Percentiles rank a stretch among this genome's conserved stretches.
phyloP scores from a whole-genome alignment of 495 filamentous ascomycete genomes.

The Penicillium longicatenatum region DNA sequence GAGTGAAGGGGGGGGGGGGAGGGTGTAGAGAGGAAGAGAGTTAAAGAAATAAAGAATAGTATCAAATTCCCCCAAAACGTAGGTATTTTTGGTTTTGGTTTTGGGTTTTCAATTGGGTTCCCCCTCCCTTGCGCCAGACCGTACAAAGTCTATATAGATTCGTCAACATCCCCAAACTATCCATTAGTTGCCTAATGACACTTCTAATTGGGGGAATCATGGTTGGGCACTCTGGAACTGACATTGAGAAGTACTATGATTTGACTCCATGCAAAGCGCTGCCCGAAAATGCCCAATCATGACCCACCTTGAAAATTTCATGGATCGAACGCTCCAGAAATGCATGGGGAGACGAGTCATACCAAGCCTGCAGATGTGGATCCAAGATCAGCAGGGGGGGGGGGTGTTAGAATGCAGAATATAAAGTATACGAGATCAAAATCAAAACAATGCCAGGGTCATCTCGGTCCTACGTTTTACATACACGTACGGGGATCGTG shows the following conservation, averaged over 20 bases:
- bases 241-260: not conserved
- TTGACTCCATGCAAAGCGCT: conserved; percentile 10
- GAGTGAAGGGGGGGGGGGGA: conserved; percentile 1
- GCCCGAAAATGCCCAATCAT: conserved; percentile 29
- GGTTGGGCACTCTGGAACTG: conserved; percentile 16
- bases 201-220: conserved; percentile 9
- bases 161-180: not conserved
- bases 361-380: conserved; percentile 5
- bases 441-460: not conserved
- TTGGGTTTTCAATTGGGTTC: not conserved
- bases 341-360: conserved; percentile 6
- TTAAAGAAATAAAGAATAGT: not conserved
- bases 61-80: not conserved
- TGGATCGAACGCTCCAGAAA: conserved; percentile 15
- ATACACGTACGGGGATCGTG: not conserved
- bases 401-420: not conserved
- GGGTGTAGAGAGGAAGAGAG: conserved; percentile 1
- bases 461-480: not conserved
- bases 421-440: not conserved
- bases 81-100: not conserved
- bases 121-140: not conserved
- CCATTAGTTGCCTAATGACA: conserved; percentile 1
- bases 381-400: conserved; percentile 2
- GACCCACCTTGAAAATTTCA: not conserved
- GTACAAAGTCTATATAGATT: not conserved